Conservation (phyloP, 257 asterid genomes). For the Jasminum sambac region DNA sequence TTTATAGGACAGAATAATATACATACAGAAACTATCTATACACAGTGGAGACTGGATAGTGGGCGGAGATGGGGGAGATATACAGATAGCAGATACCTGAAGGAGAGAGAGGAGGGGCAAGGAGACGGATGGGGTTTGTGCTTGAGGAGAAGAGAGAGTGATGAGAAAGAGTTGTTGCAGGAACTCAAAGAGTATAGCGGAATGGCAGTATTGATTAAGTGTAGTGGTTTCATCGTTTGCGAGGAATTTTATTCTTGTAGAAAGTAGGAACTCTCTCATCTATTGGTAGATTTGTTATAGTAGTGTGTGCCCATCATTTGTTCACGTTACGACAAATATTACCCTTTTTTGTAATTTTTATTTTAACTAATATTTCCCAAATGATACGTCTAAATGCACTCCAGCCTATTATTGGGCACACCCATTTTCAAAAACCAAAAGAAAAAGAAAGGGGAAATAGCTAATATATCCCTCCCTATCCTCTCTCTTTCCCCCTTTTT, state of each 20-base stretch:
- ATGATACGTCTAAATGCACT: too few species aligned
- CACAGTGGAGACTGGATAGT: neutral
- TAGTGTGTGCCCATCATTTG: neutral
- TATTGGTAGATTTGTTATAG: neutral
- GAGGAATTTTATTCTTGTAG: too few species aligned
- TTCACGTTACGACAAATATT: too few species aligned
- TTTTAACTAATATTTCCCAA: too few species aligned
- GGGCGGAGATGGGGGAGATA: neutral
- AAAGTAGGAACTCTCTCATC: neutral
- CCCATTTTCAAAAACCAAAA: too few species aligned
- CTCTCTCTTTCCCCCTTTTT: too few species aligned
- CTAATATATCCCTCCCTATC: too few species aligned
- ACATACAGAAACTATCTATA: neutral
- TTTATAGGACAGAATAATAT: neutral
- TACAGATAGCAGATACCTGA: conserved; percentile 30
- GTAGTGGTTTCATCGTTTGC: conserved; percentile 29
- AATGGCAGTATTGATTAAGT: conserved; percentile 15
- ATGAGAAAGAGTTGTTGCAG: conserved; percentile 11
- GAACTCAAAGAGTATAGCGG: conserved; percentile 21
- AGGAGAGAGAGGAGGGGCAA: conserved; percentile 21
- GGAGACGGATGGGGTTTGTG: conserved; percentile 16
- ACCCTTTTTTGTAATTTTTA: too few species aligned
- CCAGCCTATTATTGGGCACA: too few species aligned
- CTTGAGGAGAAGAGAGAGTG: conserved; percentile 15
- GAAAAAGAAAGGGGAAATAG: too few species aligned